Conservation (phyloP, 805 yeast species). For the Maudiozyma serrabonitensis region DNA sequence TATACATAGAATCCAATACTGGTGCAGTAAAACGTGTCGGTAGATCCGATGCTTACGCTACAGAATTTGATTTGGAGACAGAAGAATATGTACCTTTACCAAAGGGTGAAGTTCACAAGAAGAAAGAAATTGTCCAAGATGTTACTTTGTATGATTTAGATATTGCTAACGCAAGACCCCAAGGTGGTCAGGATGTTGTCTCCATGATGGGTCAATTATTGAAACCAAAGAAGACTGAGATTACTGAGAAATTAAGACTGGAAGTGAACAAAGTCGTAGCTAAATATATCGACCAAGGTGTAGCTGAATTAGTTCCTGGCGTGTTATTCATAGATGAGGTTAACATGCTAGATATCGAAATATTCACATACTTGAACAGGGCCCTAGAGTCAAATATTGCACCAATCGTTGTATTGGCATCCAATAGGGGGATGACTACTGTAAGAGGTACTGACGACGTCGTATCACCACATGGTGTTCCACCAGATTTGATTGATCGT, state of each 20-base stretch:
- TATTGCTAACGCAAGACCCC: constrained; percentile 91
- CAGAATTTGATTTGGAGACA: constrained; percentile 96
- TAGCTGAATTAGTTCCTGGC: constrained; percentile 96
- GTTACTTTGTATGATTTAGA: constrained; percentile 94
- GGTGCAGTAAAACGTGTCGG: constrained; percentile 97
- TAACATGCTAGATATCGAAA: constrained; percentile 95
- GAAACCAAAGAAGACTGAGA: constrained; percentile 93
- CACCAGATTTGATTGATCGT: constrained; percentile 89
- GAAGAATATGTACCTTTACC: constrained; percentile 98
- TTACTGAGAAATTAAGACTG: constrained; percentile 85
- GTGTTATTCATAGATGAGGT: constrained; percentile 97
- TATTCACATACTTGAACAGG: constrained; percentile 88
- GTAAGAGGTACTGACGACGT: constrained; percentile 85
- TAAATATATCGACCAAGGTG: constrained; percentile 94
- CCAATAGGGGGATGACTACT: constrained; percentile 88
- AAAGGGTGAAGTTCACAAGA: constrained; percentile 96
- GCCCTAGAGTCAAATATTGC: constrained; percentile 89
- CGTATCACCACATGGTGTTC: constrained; percentile 91
- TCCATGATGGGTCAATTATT: constrained; percentile 95
- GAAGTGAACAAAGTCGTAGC: constrained; percentile 95
- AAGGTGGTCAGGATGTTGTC: constrained; percentile 93
- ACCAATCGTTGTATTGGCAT: constrained; percentile 91
- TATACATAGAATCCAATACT: constrained; percentile 93
- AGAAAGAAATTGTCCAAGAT: constrained; percentile 95
- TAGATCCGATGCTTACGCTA: constrained; percentile 95